Evolutionary conservation across 139 green algal genomes (phyloP).

Genomic region (Coelastrella sp.): DNA sequence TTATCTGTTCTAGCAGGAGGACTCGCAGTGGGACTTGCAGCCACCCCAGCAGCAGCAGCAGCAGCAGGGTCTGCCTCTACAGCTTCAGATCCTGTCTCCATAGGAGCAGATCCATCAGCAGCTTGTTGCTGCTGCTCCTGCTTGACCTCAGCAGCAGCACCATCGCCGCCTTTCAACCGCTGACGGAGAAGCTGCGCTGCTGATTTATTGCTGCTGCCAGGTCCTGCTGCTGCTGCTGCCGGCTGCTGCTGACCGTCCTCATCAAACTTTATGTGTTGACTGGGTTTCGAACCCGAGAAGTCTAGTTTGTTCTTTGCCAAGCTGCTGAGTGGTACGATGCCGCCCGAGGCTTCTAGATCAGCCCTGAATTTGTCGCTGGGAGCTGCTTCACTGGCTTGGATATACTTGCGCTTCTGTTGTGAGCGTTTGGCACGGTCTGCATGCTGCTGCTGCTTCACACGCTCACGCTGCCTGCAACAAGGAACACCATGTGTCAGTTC

Average conservation of each 20-base stretch:
- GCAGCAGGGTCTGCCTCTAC: background rate
- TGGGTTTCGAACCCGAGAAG: slow-evolving; percentile 19
- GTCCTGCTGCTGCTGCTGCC: slow-evolving; percentile 11
- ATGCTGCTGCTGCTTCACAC: slow-evolving; percentile 24
- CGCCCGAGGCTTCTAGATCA: slow-evolving; percentile 20
- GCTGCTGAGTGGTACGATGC: slow-evolving; percentile 28
- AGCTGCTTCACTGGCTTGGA: slow-evolving; percentile 50
- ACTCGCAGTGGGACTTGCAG: background rate
- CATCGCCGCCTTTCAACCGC: slow-evolving; percentile 51
- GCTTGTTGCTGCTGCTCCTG: slow-evolving; percentile 12
- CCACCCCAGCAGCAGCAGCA: background rate
- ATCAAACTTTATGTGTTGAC: background rate
- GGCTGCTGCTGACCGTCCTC: background rate
- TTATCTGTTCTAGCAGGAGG: background rate
- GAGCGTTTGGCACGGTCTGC: background rate
- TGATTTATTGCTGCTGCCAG: slow-evolving; percentile 71
- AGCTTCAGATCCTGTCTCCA: background rate
- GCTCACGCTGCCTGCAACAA: slow-evolving; percentile 45
- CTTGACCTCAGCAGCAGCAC: background rate
- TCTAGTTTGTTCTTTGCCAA: slow-evolving; percentile 20
- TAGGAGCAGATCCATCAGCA: background rate
- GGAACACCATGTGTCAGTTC: too few relatives aligned
- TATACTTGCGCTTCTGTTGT: slow-evolving; percentile 54
- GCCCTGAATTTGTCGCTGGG: slow-evolving; percentile 22
- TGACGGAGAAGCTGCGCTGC: slow-evolving; percentile 74